Evolutionary conservation across 2,329 filamentous ascomycete genomes (phyloP).

Genomic region (Paraphoma sp.): DNA sequence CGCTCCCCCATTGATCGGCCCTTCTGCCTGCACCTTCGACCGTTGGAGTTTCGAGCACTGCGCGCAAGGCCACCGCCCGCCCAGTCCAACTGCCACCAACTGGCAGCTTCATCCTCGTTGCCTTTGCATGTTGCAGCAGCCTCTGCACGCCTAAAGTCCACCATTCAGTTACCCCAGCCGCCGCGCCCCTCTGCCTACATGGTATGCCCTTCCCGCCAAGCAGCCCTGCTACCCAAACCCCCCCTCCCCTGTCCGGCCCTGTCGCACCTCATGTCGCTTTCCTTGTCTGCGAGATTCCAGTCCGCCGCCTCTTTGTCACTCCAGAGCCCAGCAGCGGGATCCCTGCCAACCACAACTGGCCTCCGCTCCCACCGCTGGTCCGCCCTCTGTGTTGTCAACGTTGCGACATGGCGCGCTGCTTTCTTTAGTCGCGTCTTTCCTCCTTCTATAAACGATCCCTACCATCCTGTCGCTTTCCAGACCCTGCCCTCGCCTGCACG

Average conservation of each 20-base stretch:
- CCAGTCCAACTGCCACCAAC: constrained; percentile 24
- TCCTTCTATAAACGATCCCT: constrained; percentile 44
- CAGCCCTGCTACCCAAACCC: constrained; percentile 39
- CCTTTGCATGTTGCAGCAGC: constrained; percentile 48
- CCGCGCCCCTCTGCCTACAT: constrained; percentile 48
- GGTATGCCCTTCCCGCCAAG: constrained; percentile 51
- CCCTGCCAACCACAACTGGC: constrained; percentile 35
- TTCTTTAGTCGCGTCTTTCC: constrained; percentile 39
- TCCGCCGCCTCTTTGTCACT: constrained; percentile 39
- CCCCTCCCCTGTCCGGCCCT: constrained; percentile 39
- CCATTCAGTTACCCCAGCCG: constrained; percentile 41
- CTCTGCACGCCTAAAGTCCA: constrained; percentile 45
- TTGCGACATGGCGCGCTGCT: constrained; percentile 23
- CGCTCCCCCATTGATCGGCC: constrained; percentile 15
- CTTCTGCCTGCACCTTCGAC: constrained; percentile 30
- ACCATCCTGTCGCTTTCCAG: constrained; percentile 37
- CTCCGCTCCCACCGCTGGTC: constrained; percentile 38
- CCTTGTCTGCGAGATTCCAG: constrained; percentile 27
- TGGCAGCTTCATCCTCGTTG: constrained; percentile 42
- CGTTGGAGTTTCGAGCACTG: constrained; percentile 38
- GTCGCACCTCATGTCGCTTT: constrained; percentile 34
- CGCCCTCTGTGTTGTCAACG: constrained; percentile 42
- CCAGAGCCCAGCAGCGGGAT: constrained; percentile 36
- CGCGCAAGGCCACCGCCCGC: constrained; percentile 25
- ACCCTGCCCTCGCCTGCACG: constrained; percentile 46